A percentile compares a stretch with the other conserved stretches of the same genome.
Evolutionary conservation across 495 filamentous ascomycete genomes (phyloP).

Genomic region (Tuber aestivum): DNA sequence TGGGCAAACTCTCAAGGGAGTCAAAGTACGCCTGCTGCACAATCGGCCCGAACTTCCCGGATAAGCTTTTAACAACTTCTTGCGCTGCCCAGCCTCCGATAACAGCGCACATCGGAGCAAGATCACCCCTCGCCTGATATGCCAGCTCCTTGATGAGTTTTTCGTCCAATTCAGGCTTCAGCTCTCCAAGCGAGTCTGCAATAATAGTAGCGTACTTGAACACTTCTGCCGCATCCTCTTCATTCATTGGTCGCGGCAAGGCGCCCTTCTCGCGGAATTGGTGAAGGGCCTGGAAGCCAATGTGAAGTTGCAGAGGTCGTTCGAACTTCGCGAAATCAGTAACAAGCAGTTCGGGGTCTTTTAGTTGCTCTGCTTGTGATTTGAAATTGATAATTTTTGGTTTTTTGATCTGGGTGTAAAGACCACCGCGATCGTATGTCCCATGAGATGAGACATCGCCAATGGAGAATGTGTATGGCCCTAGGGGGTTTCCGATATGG

Average conservation of each 20-base stretch:
- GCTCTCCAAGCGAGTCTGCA: slow-evolving; percentile 53
- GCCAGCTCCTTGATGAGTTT: slow-evolving; percentile 89
- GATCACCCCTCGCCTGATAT: slow-evolving; percentile 89
- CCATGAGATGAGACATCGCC: slow-evolving; percentile 85
- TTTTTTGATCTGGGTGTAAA: slow-evolving; percentile 96
- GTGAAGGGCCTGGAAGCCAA: slow-evolving; percentile 89
- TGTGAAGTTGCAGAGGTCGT: slow-evolving; percentile 80
- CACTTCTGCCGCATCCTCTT: slow-evolving; percentile 74
- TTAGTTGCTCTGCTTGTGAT: slow-evolving; percentile 63
- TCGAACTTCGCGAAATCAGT: slow-evolving; percentile 98
- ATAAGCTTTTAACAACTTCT: slow-evolving; percentile 94
- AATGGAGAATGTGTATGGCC: slow-evolving; percentile 94
- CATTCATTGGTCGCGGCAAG: slow-evolving; percentile 73
- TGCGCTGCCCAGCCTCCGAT: slow-evolving; percentile 94
- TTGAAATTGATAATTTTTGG: slow-evolving; percentile 91
- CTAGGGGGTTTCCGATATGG: slow-evolving; percentile 20
- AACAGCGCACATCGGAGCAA: slow-evolving; percentile 87
- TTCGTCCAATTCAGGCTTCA: slow-evolving; percentile 77
- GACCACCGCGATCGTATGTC: slow-evolving; percentile 75
- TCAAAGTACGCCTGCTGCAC: slow-evolving; percentile 96
- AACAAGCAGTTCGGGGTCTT: slow-evolving; percentile 79
- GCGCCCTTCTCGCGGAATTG: slow-evolving; percentile 66
- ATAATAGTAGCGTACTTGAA: slow-evolving; percentile 65
- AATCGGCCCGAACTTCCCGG: slow-evolving; percentile 92
- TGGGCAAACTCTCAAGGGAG: slow-evolving; percentile 86